Conservation (phyloP, 2,329 filamentous ascomycete species). For the Colletotrichum agaves region DNA sequence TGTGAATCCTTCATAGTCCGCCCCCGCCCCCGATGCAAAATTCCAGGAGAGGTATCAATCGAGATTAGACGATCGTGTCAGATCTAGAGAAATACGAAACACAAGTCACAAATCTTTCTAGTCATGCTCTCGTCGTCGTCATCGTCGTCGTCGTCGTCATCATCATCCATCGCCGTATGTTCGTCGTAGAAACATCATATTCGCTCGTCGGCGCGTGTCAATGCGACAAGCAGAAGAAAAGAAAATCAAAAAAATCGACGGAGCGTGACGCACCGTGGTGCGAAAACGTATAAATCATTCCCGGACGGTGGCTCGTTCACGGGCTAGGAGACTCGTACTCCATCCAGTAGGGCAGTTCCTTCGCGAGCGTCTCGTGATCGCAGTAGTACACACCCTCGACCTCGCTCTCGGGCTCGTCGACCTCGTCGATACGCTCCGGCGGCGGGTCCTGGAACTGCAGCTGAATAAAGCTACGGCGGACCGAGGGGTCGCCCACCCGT, state of each 20-base stretch:
- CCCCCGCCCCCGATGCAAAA: neutral
- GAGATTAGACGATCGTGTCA: neutral
- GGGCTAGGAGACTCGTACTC: constrained; percentile 44
- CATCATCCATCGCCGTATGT: neutral
- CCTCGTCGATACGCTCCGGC: constrained; percentile 62
- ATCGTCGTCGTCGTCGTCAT: neutral
- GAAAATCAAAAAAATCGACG: neutral
- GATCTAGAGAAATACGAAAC: neutral
- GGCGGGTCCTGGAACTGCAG: constrained; percentile 62
- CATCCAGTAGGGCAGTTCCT: constrained; percentile 64
- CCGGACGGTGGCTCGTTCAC: constrained; percentile 3
- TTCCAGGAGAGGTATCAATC: constrained; percentile 14
- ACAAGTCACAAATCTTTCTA: neutral
- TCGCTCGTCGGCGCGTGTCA: neutral
- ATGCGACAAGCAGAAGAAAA: no score
- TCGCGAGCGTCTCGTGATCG: constrained; percentile 51
- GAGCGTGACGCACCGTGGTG: neutral
- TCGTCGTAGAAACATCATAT: constrained; percentile 1
- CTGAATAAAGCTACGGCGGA: constrained; percentile 52
- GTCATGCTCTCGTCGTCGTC: no score
- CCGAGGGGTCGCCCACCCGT: constrained; percentile 50
- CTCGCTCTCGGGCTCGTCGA: constrained; percentile 63
- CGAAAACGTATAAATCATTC: constrained; percentile 23
- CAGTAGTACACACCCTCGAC: constrained; percentile 43
- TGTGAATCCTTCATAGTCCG: neutral